These are phyloP conservation scores for Paxillus involutus DNA, from an alignment of 768 basidiomycete species.

Conservation along the genomic window DNA sequence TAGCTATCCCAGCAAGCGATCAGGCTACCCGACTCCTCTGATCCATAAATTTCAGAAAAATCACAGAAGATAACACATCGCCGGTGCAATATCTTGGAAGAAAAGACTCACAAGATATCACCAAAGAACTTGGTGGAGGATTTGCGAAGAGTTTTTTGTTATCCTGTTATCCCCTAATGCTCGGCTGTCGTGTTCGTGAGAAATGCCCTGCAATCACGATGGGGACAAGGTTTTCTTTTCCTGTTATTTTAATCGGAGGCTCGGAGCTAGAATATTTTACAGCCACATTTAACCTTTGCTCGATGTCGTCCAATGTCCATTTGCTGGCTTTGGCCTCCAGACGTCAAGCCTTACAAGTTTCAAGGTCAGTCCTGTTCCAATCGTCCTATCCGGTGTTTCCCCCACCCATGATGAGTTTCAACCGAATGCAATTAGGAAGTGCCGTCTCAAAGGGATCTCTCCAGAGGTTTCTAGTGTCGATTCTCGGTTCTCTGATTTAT, in stretches of 20 bases:
- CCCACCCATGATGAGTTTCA: conserved; percentile 24
- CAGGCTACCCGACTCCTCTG: conserved; percentile 2
- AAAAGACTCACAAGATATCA: conserved; percentile 26
- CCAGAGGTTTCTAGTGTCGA: conserved; percentile 31
- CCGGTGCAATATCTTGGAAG: conserved; percentile 9
- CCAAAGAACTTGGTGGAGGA: conserved; percentile 10
- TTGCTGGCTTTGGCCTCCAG: background rate
- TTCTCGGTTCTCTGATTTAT: conserved; percentile 33
- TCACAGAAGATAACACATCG: background rate
- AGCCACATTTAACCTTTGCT: conserved; percentile 1
- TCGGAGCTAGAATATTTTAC: conserved; percentile 23
- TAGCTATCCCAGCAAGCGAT: conserved; percentile 27
- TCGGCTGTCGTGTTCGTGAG: conserved; percentile 36
- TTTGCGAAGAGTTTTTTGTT: conserved; percentile 30
- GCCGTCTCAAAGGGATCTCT: conserved; percentile 31
- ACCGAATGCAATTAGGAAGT: conserved; percentile 39
- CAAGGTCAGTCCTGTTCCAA: conserved; percentile 18
- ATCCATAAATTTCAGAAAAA: conserved; percentile 20
- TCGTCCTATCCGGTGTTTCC: background rate
- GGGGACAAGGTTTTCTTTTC: conserved; percentile 24
- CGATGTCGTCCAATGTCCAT: conserved; percentile 1
- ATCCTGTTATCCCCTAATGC: conserved; percentile 34
- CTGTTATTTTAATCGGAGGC: conserved; percentile 30
- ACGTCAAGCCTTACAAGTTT: background rate
- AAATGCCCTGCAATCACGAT: conserved; percentile 29